Conservation (phyloP, 2,329 filamentous ascomycete genomes). For the Botrytis medusae region DNA sequence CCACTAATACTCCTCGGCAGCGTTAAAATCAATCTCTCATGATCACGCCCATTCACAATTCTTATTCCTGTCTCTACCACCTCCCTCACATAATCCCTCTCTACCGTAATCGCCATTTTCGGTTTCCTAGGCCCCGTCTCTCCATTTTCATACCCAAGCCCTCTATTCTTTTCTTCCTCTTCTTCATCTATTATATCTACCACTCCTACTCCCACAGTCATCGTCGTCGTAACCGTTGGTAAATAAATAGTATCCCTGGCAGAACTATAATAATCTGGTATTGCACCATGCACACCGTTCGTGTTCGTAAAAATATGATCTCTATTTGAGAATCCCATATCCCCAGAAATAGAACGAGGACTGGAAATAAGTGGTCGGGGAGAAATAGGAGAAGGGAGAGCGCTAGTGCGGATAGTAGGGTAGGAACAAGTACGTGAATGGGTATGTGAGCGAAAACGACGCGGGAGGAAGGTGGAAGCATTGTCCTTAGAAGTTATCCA, state of each 20-base stretch:
- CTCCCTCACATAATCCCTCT: slow-evolving; percentile 10
- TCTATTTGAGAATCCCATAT: not conserved
- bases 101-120: slow-evolving; percentile 8
- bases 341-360: not conserved
- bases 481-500: slow-evolving; percentile 53
- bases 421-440: not conserved
- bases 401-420: not conserved
- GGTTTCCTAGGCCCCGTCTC: not conserved
- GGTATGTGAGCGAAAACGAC: not conserved
- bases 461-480: slow-evolving; percentile 27
- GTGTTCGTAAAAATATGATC: not conserved
- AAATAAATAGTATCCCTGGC: not conserved
- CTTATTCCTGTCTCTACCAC: not conserved
- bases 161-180: too few relatives aligned
- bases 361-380: not conserved
- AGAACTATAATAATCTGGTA: not conserved
- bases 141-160: not conserved
- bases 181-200: not conserved
- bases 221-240: slow-evolving; percentile 2
- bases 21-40: not conserved
- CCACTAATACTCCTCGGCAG: not conserved
- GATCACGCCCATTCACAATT: not conserved
- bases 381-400: not conserved
- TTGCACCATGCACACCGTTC: too few relatives aligned
- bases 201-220: not conserved